Evolutionary conservation across 495 filamentous ascomycete species (phyloP), one percentile per base, ranked within the genome.

Genomic region (Melanomma pulvis-pyrius): DNA sequence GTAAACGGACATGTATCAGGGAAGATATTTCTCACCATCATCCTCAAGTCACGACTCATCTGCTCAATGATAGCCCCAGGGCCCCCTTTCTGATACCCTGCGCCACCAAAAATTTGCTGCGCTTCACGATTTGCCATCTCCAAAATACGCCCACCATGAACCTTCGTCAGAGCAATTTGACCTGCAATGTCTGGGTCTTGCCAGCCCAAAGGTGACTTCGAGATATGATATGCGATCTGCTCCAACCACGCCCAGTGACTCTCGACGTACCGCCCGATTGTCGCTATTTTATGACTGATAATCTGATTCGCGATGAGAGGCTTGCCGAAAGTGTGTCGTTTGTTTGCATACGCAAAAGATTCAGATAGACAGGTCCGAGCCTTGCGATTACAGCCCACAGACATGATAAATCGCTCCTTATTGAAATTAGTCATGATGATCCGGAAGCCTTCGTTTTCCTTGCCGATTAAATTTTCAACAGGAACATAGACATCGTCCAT

Each of bases 51-150:
- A 29, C 84, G 75, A 67, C 79, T 83, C 55, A 86, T 84, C 70
- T 86, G 84, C 71, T 85, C 83, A 32, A 85, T 77, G 3, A 77
- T 68, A 15, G 79, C 82, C 0, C 83, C 83, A 49, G 80, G 80
- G 0, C 83, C 83, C 44, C 77, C 76, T 63, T 77, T 80, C 58
- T 83, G 80, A 63, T 85, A 85, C 6, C 84, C 84, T 15, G 82
- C 78, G 0, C 84, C 84, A 15, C 85, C 84, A 60, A 88, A 73
- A 41, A 87, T 80, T 71, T 88, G 85, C 78, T 87, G 84, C 1
- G 84, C 83, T 65, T 88, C 85, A 8, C 84, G 75, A 28, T 81
- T 81, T 50, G 81, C 81, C 71, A 82, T 79, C 73, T 88, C 85
- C 11, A 86, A 67, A 13, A 82, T 79, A 26, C 81, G 73, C 0